Evolutionary conservation across 2,329 filamentous ascomycete species (phyloP), one percentile per base, ranked within the genome.

Genomic region (Teratosphaeria viscida): DNA sequence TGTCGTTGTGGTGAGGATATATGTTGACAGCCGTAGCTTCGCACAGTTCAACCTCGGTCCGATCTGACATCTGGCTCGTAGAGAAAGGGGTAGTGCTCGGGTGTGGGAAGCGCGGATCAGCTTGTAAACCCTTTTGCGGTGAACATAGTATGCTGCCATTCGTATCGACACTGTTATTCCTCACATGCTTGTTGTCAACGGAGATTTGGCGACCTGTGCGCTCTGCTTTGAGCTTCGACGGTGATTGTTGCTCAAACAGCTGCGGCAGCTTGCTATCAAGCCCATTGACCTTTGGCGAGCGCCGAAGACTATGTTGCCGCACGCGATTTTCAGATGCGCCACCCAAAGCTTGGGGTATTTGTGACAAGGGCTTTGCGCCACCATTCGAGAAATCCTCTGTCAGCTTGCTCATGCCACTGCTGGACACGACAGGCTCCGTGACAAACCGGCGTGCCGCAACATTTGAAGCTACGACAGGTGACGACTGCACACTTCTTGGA

Each of bases 1-100:
- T 85, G 52, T 82, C 74, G 63, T 86, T 87, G 70, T 84, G 83
- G 71, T 86, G 84, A 2, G 83, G 79, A 62, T 81, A 85, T 37
- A 85, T 79, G 60, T 77, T 81, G 14, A 87, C 77, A 11, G 82
- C 82, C 52, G 77, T 83, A 10, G 84, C 84, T 68, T 86, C 82
- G 61, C 78, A 81, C 57, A 86, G 78, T 70, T 87, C 84, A 10
- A 67, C 63, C 29, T 70, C 68, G 4, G 67, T 67, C 12, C 67
- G 62, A 56, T 66, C 68, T 2, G 69, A 71, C 35, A 63, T 60
- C 56, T 64, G 63, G 49, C 66, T 67, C 7, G 57, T 64, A 6
- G 67, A 69, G 47, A 65, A 56, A 0, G 68, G 68, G 10, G 68
- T 70, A 4, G 60, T 62, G 55, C 60, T 65, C 3, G 66, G 63